Base-by-base conservation (phyloP, 345 rosid species). In the Camelina sativa region DNA sequence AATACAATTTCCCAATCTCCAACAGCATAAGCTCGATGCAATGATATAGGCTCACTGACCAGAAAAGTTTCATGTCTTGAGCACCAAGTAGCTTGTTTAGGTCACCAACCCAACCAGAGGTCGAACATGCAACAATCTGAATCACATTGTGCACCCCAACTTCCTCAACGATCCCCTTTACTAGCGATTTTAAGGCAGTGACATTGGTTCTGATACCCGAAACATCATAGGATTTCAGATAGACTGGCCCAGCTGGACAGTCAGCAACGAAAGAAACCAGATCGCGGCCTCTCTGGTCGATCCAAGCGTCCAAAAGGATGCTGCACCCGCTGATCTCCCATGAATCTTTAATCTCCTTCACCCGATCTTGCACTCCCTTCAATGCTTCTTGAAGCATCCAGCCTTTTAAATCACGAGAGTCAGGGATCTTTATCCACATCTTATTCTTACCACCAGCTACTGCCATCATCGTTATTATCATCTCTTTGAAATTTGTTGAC, bases 301-400 rank as follows among this genome's bases (percentile, higher is more conserved):
- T 71, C 90, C 90, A 88, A 64, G 82, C 82, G 68, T 91, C 92
- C 72, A 87, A 68, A 70, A 88, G 75, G 66, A 91, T 65, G 75
- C 86, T 87, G 69, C 94, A 91, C 12, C 97, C 88, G 1, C 86
- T 85, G 53, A 63, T 59, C 19, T 23, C 69, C 94, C 94, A 91
- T 0, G 91, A 85, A 40, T 78, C 72, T 76, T 78, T 78, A 38
- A 87, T 66, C 35, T 68, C 78, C 53, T 74, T 65, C 59, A 84
- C 80, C 67, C 78, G 54, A 40, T 75, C 76, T 71, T 58, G 74
- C 74, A 83, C 78, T 66, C 86, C 85, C 52, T 52, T 75, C 73
- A 80, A 68, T 35, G 74, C 69, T 48, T 77, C 80, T 55, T 67
- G 74, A 65, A 81, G 75, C 69, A 83, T 69, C 81, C 83, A 74